phyloP scores from a whole-genome alignment of 1,139 yeast species.

The Saccharomycopsis phalli region DNA sequence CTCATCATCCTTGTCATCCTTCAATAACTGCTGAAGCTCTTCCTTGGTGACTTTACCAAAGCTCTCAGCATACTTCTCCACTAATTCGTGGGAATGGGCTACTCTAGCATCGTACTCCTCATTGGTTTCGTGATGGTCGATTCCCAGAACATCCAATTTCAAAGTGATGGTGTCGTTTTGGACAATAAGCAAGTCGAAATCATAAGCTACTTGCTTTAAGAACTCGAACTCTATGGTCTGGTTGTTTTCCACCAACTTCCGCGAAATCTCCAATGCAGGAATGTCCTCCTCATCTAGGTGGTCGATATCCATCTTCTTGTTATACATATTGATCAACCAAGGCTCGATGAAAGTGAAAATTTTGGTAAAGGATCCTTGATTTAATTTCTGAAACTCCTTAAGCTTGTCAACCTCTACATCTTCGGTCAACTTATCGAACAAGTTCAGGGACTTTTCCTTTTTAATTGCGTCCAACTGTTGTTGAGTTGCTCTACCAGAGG shows the following conservation, averaged over 20 bases:
- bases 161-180: conserved; percentile 47
- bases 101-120: conserved; percentile 51
- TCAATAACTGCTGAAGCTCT: conserved; percentile 23
- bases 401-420: conserved; percentile 14
- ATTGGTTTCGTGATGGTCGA: conserved; percentile 52
- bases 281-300: conserved; percentile 36
- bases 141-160: conserved; percentile 66
- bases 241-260: conserved; percentile 35
- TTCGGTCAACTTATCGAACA: conserved; percentile 7
- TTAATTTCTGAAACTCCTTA: conserved; percentile 10
- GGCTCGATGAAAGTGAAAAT: conserved; percentile 53
- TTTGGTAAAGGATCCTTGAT: conserved; percentile 12
- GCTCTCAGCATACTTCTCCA: conserved; percentile 17
- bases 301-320: conserved; percentile 24
- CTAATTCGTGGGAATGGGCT: conserved; percentile 11
- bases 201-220: conserved; percentile 52
- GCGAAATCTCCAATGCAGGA: conserved; percentile 40
- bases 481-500: conserved; percentile 4
- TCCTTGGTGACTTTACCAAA: conserved; percentile 16
- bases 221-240: conserved; percentile 38
- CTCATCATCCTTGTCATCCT: conserved; percentile 52
- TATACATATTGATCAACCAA: conserved; percentile 49
- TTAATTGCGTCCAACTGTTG: background rate
- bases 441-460: conserved; percentile 4
- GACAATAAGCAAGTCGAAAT: conserved; percentile 54